Evolutionary conservation across 805 yeast genomes (phyloP).

Genomic region (Myxozyma neotropica): DNA sequence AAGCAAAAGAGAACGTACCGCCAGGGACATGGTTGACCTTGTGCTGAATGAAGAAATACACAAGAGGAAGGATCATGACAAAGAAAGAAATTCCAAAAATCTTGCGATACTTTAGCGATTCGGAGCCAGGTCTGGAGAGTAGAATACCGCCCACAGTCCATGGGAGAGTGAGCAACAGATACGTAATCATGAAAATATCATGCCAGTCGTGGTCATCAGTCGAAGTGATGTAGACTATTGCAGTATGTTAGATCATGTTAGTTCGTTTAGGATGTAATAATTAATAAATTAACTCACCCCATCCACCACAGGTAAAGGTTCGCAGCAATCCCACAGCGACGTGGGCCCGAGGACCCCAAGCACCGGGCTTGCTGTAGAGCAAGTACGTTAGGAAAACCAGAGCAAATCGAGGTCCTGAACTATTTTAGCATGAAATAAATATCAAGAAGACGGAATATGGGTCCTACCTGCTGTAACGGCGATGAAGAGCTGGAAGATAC

Average conservation of each 20-base stretch:
- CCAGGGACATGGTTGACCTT: slow-evolving; percentile 85
- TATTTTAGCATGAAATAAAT: slow-evolving; percentile 40
- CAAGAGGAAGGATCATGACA: slow-evolving; percentile 71
- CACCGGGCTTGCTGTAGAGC: slow-evolving; percentile 34
- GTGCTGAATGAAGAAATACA: slow-evolving; percentile 90
- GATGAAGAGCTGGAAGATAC: slow-evolving; percentile 85
- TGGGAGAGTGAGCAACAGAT: slow-evolving; percentile 85
- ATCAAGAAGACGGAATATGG: too few relatives aligned
- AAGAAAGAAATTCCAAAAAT: slow-evolving; percentile 66
- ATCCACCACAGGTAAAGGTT: slow-evolving; percentile 95
- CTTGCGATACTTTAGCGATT: slow-evolving; percentile 52
- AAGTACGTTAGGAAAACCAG: slow-evolving; percentile 28
- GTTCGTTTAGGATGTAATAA: background rate
- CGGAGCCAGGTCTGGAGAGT: slow-evolving; percentile 53
- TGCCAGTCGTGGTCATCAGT: slow-evolving; percentile 97
- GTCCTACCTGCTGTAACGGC: slow-evolving; percentile 84
- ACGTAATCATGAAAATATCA: slow-evolving; percentile 91
- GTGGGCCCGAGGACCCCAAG: slow-evolving; percentile 44
- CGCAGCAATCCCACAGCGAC: slow-evolving; percentile 70
- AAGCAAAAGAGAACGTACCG: slow-evolving; percentile 26
- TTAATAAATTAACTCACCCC: slow-evolving; percentile 48
- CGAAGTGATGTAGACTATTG: slow-evolving; percentile 80
- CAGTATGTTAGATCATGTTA: background rate
- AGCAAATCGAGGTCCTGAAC: slow-evolving; percentile 40
- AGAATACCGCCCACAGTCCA: slow-evolving; percentile 73